Percentiles rank a stretch among this genome's conserved stretches.
These are phyloP conservation scores for Speleostelium caveatum DNA, from an alignment of 78 protist genomes.

Conservation along the genomic window DNA sequence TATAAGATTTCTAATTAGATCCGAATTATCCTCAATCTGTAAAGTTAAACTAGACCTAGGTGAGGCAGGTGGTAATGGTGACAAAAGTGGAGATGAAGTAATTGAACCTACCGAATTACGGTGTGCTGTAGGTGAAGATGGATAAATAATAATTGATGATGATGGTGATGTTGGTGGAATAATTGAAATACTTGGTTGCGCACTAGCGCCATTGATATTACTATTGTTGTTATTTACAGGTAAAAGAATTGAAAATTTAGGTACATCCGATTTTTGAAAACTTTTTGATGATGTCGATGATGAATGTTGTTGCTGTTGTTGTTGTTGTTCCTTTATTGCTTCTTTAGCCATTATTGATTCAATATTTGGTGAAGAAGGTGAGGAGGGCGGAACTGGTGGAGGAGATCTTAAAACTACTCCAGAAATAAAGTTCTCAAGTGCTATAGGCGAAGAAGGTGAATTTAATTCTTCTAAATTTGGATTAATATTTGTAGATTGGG, in stretches of 20 bases:
- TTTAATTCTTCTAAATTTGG: too few relatives aligned
- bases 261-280: neutral
- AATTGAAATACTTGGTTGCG: neutral
- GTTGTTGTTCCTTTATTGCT: too few relatives aligned
- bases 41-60: constrained; percentile 53
- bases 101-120: too few relatives aligned
- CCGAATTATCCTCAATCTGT: constrained; percentile 7
- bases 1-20: constrained; percentile 38
- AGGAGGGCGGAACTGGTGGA: constrained; percentile 15
- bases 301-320: constrained; percentile 35
- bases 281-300: neutral
- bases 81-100: neutral
- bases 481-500: neutral
- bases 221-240: constrained; percentile 6
- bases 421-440: constrained; percentile 2
- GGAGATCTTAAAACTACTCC: constrained; percentile 24
- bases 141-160: neutral
- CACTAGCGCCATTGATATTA: neutral
- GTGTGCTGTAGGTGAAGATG: constrained; percentile 5
- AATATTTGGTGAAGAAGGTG: neutral
- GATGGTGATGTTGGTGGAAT: neutral
- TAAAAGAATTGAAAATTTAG: constrained; percentile 54
- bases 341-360: neutral
- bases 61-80: constrained; percentile 70
- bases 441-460: constrained; percentile 1